Evolutionary conservation across 2,329 filamentous ascomycete species (phyloP).

Genomic region (Pezicula carpinea): DNA sequence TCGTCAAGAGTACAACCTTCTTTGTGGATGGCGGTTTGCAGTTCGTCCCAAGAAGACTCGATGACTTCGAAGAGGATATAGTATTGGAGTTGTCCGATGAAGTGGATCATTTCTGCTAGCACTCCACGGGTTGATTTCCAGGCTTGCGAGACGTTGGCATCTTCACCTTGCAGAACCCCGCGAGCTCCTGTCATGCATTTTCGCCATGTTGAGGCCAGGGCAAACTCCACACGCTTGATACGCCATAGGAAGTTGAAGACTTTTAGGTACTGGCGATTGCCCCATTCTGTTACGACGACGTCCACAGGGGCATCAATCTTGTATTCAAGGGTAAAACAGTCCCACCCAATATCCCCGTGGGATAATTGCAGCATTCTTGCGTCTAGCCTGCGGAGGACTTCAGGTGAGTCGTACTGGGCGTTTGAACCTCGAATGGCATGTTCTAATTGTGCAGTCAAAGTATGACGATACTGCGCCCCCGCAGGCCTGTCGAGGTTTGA

Average conservation of each 20-base stretch:
- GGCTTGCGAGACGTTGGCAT: conserved; percentile 63
- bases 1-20: conserved; percentile 92
- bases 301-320: conserved; percentile 96
- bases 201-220: conserved; percentile 84
- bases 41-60: conserved; percentile 88
- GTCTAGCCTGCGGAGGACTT: conserved; percentile 86
- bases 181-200: conserved; percentile 92
- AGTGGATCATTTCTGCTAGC: conserved; percentile 97
- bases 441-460: conserved; percentile 93
- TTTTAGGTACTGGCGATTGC: conserved; percentile 93
- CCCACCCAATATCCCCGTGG: conserved; percentile 97
- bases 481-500: conserved; percentile 91
- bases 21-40: conserved; percentile 76
- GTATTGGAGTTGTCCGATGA: conserved; percentile 94
- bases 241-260: conserved; percentile 99
- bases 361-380: conserved; percentile 97
- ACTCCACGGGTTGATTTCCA: conserved; percentile 90
- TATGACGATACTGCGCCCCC: conserved; percentile 95
- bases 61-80: conserved; percentile 99
- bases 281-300: conserved; percentile 94
- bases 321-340: conserved; percentile 98
- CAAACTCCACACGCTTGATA: conserved; percentile 96
- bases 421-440: conserved; percentile 97
- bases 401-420: conserved; percentile 88
- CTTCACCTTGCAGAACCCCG: conserved; percentile 79